Evolutionary conservation across 306 rosid species (phyloP).

Genomic region (Lagenaria siceraria): DNA sequence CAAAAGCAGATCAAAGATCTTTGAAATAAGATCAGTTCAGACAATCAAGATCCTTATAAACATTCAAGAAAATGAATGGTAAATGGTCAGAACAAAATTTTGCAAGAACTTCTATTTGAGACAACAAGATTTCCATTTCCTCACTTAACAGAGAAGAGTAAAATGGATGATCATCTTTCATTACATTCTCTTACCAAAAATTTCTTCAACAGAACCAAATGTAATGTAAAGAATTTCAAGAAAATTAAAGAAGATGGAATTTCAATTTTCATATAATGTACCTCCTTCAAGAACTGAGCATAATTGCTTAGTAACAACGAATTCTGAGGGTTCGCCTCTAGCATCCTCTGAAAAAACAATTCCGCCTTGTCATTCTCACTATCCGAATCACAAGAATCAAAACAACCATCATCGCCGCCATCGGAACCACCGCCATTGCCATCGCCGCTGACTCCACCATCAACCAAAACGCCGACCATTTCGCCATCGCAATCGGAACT

Average conservation of each 20-base stretch:
- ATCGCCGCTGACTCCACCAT: conserved; percentile 17
- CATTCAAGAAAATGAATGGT: neutral
- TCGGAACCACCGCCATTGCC: conserved; percentile 21
- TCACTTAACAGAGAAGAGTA: neutral
- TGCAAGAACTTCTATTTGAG: neutral
- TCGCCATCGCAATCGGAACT: conserved; percentile 1
- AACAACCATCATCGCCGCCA: conserved; percentile 30
- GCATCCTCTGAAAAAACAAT: conserved; percentile 44
- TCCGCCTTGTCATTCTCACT: conserved; percentile 31
- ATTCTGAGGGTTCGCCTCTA: conserved; percentile 55
- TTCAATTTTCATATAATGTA: neutral
- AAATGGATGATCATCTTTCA: neutral
- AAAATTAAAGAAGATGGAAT: neutral
- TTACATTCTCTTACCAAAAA: too few relatives aligned
- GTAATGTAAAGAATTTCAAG: neutral
- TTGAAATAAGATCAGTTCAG: neutral
- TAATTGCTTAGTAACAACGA: conserved; percentile 62
- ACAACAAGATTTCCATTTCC: neutral
- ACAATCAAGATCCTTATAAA: neutral
- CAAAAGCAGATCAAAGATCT: neutral
- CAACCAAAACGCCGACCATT: conserved; percentile 20
- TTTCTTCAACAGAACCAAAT: neutral
- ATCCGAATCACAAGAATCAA: conserved; percentile 40
- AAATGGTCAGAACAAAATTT: neutral
- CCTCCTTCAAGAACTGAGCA: conserved; percentile 72